These are phyloP conservation scores for Trametes gibbosa DNA, from an alignment of 768 basidiomycete species.

Conservation along the genomic window DNA sequence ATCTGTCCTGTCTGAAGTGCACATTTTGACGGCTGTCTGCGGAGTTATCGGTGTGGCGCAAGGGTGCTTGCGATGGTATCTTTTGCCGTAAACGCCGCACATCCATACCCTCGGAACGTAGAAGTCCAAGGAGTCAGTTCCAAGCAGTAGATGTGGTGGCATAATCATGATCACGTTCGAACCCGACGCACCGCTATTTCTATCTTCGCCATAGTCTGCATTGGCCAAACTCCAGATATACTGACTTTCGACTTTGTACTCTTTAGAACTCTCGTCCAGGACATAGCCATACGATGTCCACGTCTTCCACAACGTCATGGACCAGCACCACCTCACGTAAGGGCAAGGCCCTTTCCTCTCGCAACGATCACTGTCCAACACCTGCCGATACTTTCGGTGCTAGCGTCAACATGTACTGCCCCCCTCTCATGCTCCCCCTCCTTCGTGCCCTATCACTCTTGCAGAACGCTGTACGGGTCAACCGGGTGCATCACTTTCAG, in stretches of 20 bases:
- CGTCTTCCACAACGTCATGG: constrained; percentile 55
- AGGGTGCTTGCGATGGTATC: neutral
- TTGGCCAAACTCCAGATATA: neutral
- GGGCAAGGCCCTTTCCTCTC: constrained; percentile 30
- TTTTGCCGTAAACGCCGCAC: neutral
- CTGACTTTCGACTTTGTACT: neutral
- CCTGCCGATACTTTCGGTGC: constrained; percentile 44
- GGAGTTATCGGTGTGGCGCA: neutral
- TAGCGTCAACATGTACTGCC: constrained; percentile 58
- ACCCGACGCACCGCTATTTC: neutral
- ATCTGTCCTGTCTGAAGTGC: neutral
- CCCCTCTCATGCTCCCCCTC: constrained; percentile 78
- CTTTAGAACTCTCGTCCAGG: constrained; percentile 34
- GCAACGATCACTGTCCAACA: constrained; percentile 43
- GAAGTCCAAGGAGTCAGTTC: neutral
- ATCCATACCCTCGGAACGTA: neutral
- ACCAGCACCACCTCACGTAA: constrained; percentile 36
- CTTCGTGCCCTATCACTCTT: constrained; percentile 83
- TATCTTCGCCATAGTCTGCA: neutral
- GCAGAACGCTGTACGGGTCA: constrained; percentile 78
- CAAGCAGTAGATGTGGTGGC: neutral
- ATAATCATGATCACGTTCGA: neutral
- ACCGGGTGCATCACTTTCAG: constrained; percentile 80
- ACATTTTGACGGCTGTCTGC: neutral
- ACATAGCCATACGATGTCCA: constrained; percentile 52